These are phyloP conservation scores for Phytophthora kernoviae DNA, from an alignment of 352 stramenopile species.

Conservation along the genomic window DNA sequence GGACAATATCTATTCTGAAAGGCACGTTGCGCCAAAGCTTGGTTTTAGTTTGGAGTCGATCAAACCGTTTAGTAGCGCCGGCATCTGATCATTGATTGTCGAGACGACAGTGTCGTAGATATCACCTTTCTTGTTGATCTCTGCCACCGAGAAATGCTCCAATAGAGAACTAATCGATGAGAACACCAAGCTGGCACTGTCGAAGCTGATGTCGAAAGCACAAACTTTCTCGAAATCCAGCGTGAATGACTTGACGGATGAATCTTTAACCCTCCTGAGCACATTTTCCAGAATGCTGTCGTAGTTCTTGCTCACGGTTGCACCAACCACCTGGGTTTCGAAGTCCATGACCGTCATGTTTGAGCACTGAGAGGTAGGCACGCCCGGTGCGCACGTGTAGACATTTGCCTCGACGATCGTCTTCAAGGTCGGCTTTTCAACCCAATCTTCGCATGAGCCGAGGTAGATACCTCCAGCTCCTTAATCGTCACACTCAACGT, in stretches of 20 bases:
- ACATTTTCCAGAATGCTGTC: constrained; percentile 36
- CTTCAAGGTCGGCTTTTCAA: constrained; percentile 34
- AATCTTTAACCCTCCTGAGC: constrained; percentile 32
- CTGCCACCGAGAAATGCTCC: constrained; percentile 44
- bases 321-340: constrained; percentile 31
- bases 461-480: constrained; percentile 35
- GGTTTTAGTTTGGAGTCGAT: constrained; percentile 40
- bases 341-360: constrained; percentile 39
- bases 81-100: constrained; percentile 35
- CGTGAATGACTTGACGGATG: constrained; percentile 32
- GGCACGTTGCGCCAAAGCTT: constrained; percentile 49
- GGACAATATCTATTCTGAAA: constrained; percentile 8
- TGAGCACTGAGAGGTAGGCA: constrained; percentile 35
- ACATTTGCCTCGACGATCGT: constrained; percentile 36
- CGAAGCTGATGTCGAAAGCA: constrained; percentile 47
- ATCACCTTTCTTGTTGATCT: constrained; percentile 61
- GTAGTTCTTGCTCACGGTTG: constrained; percentile 28
- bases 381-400: constrained; percentile 28
- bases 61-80: constrained; percentile 49
- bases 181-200: constrained; percentile 38
- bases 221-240: constrained; percentile 46
- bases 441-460: constrained; percentile 26
- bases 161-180: constrained; percentile 37
- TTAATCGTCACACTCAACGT: constrained; percentile 36
- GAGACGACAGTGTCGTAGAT: constrained; percentile 42